Evolutionary conservation across 495 filamentous ascomycete genomes (phyloP).

Genomic region (Amniculicola lignicola): DNA sequence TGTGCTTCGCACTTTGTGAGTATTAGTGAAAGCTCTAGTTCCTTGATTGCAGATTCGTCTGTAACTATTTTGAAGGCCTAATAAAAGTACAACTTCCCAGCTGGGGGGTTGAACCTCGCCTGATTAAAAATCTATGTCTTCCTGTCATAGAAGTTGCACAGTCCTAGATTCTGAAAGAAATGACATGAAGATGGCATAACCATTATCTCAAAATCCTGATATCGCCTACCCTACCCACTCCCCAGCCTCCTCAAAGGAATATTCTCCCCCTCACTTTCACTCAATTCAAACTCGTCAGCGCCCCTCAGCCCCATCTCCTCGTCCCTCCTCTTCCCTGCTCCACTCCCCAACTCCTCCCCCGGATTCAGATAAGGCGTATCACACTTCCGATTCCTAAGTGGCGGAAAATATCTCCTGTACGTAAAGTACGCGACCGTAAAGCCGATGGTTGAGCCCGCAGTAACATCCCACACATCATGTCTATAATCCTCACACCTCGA

Average conservation of each 20-base stretch:
- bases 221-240: neutral
- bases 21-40: no score
- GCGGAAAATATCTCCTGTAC: constrained; percentile 69
- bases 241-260: constrained; percentile 4
- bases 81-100: no score
- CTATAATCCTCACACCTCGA: constrained; percentile 91
- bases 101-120: no score
- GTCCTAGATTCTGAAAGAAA: no score
- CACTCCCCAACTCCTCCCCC: constrained; percentile 12
- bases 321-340: constrained; percentile 27
- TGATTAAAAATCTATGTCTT: no score
- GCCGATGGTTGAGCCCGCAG: constrained; percentile 69
- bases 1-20: no score
- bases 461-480: constrained; percentile 93
- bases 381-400: constrained; percentile 49
- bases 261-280: constrained; percentile 29
- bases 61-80: no score
- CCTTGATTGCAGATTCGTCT: no score
- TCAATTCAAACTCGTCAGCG: constrained; percentile 30
- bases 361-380: constrained; percentile 52
- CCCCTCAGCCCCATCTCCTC: constrained; percentile 29
- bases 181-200: no score
- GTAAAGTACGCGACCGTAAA: constrained; percentile 73
- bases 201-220: no score
- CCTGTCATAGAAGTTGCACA: no score